Evolutionary conservation across 257 asterid species (phyloP), one percentile per base, ranked within the genome.

Genomic region (Nicotiana noctiflora): DNA sequence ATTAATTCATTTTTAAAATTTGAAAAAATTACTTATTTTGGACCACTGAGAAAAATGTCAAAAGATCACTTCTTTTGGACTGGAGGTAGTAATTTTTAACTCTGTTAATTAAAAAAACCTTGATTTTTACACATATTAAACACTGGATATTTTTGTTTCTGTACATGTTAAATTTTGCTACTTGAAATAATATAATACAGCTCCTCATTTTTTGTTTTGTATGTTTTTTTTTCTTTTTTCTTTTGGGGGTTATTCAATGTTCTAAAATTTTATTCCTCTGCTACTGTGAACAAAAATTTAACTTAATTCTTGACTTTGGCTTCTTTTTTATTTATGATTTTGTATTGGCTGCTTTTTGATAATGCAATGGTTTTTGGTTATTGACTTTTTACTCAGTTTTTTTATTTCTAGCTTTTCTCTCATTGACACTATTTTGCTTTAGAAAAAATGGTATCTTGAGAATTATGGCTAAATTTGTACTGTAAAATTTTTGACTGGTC

Each of bases 401-500:
- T 60, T 34, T 1, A 18, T 0, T 37, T 37, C 63, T 62, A 29
- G 32, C 32, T 17, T 18, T 17, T 53, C 17, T 14, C 5, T 13
- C 37, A 4, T 9, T 29, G 65, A 12, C 31, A 51, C 5, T 11
- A 34, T 10, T 2, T 23, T 17, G 2, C 1, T 32, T 34, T n/a
- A 49, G 70, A 37, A 8, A 59, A 18, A 51, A 57, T 82, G 76
- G 62, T 60, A 49, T 49, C 79, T 23, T 15, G 75, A 84, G 76
- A 81, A 81, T 79, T 77, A 62, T 77, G 79, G 81, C 34, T 21
- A 64, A 78, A 40, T 8, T 7, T 40, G 11, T 40, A 7, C 10
- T 40, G 46, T 6, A 34, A 55, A 49, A 27, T 82, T 82, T 82
- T 81, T 72, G 85, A 83, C 84, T 79, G 76, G 49, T 52, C 70